Evolutionary conservation across 139 green algal genomes (phyloP), one percentile per base, ranked within the genome.

Genomic region (Micractinium conductrix): DNA sequence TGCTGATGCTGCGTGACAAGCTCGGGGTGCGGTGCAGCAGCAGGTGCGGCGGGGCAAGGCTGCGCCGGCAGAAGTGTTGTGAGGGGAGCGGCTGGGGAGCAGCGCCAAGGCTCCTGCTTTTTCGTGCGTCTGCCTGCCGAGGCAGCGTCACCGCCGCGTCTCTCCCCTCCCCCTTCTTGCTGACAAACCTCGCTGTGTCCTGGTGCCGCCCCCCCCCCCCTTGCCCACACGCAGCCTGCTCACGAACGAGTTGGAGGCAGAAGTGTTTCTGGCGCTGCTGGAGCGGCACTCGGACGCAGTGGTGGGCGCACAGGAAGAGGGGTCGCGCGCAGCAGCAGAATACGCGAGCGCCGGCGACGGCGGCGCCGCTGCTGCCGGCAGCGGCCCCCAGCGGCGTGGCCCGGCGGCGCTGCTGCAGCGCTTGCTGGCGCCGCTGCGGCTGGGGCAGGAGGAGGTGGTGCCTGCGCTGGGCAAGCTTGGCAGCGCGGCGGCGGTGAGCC

Each of bases 211-310:
- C 21, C 42, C 21, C 69, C 26, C 48, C 48, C 53, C 53, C 53
- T 22, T 19, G 2, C 8, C 6, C 24, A 76, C 84, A 4, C 40
- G 28, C 53, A 73, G 60, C 33, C 80, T 93, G 35, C 74, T 86
- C 3, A 95, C 94, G 1, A 80, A 87, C 71, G 95, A 98, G 81
- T 85, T 98, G 43, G 95, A 98, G 76, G 88, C 92, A 1, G 95
- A 98, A 81, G 90, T 98, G 16, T 96, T 97, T 81, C 84, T 98
- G 80, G 89, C 96, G 84, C 53, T 97, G 22, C 80, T 98, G 58
- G 40, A 92, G 28, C 75, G 92, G 24, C 87, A 94, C 55, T 38
- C 53, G 1, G 78, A 85, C 4, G 78, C 53, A 30, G 72, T 89
- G 44, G 78, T 80, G 2, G 83, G 86, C 28, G 87, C 87, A 10